Percentiles rank a stretch among this genome's conserved stretches.
These are phyloP conservation scores for Pyrenula massariospora DNA, from an alignment of 495 filamentous ascomycete genomes.

Conservation along the genomic window DNA sequence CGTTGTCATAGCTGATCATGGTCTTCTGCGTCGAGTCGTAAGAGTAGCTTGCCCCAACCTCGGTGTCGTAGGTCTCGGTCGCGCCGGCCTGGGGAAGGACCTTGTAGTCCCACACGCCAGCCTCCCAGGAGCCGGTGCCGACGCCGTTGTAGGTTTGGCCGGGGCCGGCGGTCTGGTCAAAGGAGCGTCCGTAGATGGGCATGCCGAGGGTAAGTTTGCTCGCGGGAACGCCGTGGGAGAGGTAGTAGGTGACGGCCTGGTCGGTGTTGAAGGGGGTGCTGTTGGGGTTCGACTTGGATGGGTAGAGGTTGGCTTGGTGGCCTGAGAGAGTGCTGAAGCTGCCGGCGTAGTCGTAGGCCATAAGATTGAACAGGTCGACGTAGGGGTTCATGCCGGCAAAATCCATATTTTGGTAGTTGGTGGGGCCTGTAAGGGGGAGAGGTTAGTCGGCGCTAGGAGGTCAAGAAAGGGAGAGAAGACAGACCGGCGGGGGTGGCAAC, in stretches of 20 bases:
- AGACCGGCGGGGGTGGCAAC: conserved; percentile 47
- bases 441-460: conserved; percentile 8
- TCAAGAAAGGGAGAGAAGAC: neutral
- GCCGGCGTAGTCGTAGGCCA: conserved; percentile 64
- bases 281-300: conserved; percentile 32
- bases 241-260: conserved; percentile 54
- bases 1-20: neutral
- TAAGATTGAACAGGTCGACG: conserved; percentile 63
- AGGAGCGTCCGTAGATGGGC: conserved; percentile 78
- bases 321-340: conserved; percentile 2
- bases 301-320: conserved; percentile 44
- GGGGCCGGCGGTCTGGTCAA: conserved; percentile 56
- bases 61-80: conserved; percentile 2
- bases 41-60: neutral
- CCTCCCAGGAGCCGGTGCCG: conserved; percentile 58
- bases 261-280: conserved; percentile 63
- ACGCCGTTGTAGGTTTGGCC: conserved; percentile 56
- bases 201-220: conserved; percentile 71
- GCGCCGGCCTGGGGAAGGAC: conserved; percentile 34
- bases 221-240: conserved; percentile 42
- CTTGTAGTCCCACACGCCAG: conserved; percentile 72
- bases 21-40: neutral
- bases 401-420: conserved; percentile 49
- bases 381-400: conserved; percentile 52
- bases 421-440: conserved; percentile 27